These are phyloP conservation scores for Crassisporium funariophilum DNA, from an alignment of 768 basidiomycete genomes.

Conservation along the genomic window DNA sequence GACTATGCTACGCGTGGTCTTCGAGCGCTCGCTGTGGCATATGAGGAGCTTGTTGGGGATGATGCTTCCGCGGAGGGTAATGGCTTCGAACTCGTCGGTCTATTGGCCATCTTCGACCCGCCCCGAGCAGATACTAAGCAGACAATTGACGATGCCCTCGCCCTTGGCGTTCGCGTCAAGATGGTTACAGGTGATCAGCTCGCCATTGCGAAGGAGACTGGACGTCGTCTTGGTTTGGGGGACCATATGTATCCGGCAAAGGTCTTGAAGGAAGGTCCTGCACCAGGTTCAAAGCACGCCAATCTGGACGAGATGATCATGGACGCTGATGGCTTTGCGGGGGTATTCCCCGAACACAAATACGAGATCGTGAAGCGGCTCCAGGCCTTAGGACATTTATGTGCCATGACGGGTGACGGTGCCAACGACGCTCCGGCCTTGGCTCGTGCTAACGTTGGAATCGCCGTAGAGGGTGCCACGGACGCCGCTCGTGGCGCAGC, in stretches of 20 bases:
- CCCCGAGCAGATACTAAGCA: constrained; percentile 98
- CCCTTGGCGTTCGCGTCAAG: constrained; percentile 97
- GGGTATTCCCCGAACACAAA: constrained; percentile 99
- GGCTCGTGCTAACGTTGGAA: constrained; percentile 98
- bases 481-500: constrained; percentile 98
- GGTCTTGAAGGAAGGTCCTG: constrained; percentile 97
- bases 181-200: constrained; percentile 99
- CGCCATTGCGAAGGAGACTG: constrained; percentile 99
- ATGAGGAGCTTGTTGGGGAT: constrained; percentile 86
- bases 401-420: constrained; percentile 99
- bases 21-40: constrained; percentile 95
- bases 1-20: constrained; percentile 96
- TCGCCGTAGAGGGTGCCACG: constrained; percentile 98
- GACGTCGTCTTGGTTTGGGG: constrained; percentile 95
- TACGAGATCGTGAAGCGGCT: constrained; percentile 99
- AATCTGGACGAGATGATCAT: constrained; percentile 97
- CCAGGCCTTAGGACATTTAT: constrained; percentile 92
- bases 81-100: constrained; percentile 96
- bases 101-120: constrained; percentile 96
- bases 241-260: constrained; percentile 99
- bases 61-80: constrained; percentile 88
- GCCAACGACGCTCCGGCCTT: constrained; percentile 98
- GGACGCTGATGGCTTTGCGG: constrained; percentile 99
- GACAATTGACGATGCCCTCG: constrained; percentile 95
- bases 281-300: constrained; percentile 80